Base-by-base conservation (phyloP, 1,139 yeast genomes). In the Schizosaccharomyces versatilis region DNA sequence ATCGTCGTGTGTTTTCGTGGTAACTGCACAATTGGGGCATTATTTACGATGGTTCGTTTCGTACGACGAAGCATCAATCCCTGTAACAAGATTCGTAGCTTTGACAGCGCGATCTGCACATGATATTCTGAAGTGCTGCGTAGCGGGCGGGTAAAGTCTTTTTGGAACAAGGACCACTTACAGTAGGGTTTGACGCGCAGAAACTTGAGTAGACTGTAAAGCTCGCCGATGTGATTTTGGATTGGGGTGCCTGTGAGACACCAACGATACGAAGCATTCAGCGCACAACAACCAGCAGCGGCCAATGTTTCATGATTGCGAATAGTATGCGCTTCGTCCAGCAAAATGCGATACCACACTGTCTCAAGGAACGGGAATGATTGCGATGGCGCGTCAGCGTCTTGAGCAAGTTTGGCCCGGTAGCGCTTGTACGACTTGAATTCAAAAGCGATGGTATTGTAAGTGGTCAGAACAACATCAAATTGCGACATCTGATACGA, bases 251-350 rank as follows among this genome's bases (percentile, higher is more conserved):
- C 97, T 0, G 96, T 86, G 49, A 88, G 69, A 3, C 82, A 83
- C 78, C 94, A 80, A 56, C 90, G 71, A 61, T 76, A 78, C 0
- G 65, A 67, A 0, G 79, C 70, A 38, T 73, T 67, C 32, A 90
- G 65, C 41, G 77, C 81, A 41, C 77, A 79, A 54, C 81, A 80
- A 0, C 94, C 80, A 58, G 73, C 75, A 1, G 95, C 79, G 7
- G 52, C 42, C 15, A 24, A 38, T 1, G 95, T 81, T 52, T 75
- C 70, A 62, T 90, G 72, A 65, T 88, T 88, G 63, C 95, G 73
- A 58, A 90, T 90, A 41, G 77, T 83, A 64, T 90, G 98, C 5
- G 94, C 97, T 66, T 90, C 98, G 67, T 90, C 98, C n/a, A 90
- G 67, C 0, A 90, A 82, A 0, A 88, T 71, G 55, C 98, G 72